Percentiles rank a stretch among this genome's conserved stretches.
Evolutionary conservation across 352 stramenopile species (phyloP).

Genomic region (Thalassiosira mediterranea): DNA sequence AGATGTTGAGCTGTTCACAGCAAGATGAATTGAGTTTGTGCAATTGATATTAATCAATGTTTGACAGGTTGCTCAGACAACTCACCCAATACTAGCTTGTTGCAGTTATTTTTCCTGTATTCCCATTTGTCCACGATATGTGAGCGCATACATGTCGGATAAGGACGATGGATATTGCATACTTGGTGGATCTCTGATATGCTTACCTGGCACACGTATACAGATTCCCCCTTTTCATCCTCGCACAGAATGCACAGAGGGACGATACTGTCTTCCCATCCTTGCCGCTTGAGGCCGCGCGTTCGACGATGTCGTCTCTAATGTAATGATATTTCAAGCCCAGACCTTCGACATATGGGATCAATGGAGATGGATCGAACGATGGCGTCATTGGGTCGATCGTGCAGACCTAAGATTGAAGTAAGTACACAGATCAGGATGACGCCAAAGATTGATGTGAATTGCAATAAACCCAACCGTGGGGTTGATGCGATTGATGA

Average conservation of each 20-base stretch:
- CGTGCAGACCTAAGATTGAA: constrained; percentile 87
- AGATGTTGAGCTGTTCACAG: constrained; percentile 91
- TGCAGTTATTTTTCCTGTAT: constrained; percentile 93
- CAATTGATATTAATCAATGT: constrained; percentile 82
- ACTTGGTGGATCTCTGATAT: too few species aligned
- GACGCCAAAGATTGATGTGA: neutral
- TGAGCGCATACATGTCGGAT: too few species aligned
- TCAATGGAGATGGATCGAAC: constrained; percentile 96
- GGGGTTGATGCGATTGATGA: too few species aligned
- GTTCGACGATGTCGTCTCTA: constrained; percentile 89
- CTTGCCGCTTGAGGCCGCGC: constrained; percentile 81
- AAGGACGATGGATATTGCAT: too few species aligned
- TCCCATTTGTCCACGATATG: too few species aligned
- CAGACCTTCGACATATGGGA: constrained; percentile 94
- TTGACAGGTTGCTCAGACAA: too few species aligned
- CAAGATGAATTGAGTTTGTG: constrained; percentile 44
- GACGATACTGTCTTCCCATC: constrained; percentile 85
- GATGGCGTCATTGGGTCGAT: constrained; percentile 96
- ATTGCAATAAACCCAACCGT: too few species aligned
- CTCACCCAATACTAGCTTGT: constrained; percentile 85
- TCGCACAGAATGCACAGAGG: constrained; percentile 95
- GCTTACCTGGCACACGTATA: constrained; percentile 93
- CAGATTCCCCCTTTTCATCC: constrained; percentile 97
- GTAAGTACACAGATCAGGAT: too few species aligned
- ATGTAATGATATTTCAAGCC: constrained; percentile 95